These are phyloP conservation scores for Quercus glauca DNA, from an alignment of 306 rosid species.

Conservation along the genomic window DNA sequence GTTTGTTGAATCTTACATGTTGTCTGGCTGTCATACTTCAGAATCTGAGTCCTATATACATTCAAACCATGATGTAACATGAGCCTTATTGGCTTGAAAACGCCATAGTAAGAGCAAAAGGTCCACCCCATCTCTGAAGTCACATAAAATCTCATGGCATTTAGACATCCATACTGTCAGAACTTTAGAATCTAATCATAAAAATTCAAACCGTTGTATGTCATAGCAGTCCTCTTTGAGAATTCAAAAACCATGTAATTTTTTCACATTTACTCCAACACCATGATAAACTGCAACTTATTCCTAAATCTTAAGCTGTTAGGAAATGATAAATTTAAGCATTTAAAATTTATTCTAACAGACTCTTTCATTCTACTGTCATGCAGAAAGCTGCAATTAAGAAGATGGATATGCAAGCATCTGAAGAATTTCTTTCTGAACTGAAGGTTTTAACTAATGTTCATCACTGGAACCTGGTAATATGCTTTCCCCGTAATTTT, in stretches of 20 bases:
- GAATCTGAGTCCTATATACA: background rate
- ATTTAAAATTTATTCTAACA: no score
- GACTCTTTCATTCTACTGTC: conserved; percentile 6
- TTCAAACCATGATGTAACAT: background rate
- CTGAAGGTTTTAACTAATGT: conserved; percentile 70
- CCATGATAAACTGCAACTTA: no score
- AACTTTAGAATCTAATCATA: no score
- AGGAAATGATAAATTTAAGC: no score
- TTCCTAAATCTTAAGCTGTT: no score
- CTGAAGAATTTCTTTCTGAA: conserved; percentile 71
- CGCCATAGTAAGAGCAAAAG: background rate
- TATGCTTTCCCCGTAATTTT: conserved; percentile 2
- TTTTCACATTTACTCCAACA: background rate
- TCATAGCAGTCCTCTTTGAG: no score
- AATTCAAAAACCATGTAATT: no score
- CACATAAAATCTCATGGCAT: background rate
- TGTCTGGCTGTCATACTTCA: background rate
- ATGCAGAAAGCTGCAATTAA: conserved; percentile 69
- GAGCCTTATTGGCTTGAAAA: background rate
- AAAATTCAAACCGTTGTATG: no score
- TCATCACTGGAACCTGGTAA: conserved; percentile 83
- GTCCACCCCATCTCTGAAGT: background rate
- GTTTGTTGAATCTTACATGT: conserved; percentile 25
- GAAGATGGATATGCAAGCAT: conserved; percentile 85
- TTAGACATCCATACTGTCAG: background rate